phyloP scores from a whole-genome alignment of 2,329 filamentous ascomycete genomes.

The Scytalidium sp. region DNA sequence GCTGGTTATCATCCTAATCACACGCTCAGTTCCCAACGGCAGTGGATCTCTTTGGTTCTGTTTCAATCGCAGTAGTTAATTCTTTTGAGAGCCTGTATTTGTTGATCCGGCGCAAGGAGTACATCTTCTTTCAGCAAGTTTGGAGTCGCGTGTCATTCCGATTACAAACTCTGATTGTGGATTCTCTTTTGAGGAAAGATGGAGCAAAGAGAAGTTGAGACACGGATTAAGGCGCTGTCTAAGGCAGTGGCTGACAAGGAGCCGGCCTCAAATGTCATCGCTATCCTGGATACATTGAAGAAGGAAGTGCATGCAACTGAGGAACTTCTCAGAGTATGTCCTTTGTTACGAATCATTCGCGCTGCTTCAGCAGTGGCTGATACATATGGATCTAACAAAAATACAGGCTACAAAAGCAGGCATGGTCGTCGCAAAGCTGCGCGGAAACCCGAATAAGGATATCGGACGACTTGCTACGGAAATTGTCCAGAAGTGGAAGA shows the following conservation, averaged over 20 bases:
- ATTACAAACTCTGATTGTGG: not conserved
- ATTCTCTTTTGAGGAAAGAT: not conserved
- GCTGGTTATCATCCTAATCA: not conserved
- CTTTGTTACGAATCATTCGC: slow-evolving; percentile 1
- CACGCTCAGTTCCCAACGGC: not conserved
- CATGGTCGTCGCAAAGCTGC: slow-evolving; percentile 79
- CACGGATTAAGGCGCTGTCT: slow-evolving; percentile 55
- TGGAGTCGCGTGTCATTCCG: not conserved
- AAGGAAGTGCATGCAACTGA: slow-evolving; percentile 81
- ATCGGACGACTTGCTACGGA: slow-evolving; percentile 75
- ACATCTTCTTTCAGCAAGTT: not conserved
- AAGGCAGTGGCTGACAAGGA: slow-evolving; percentile 78
- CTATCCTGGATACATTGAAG: slow-evolving; percentile 75
- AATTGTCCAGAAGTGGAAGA: slow-evolving; percentile 86
- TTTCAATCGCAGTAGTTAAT: not conserved
- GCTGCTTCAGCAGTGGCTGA: not conserved
- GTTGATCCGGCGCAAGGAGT: not conserved
- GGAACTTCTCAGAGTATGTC: slow-evolving; percentile 75
- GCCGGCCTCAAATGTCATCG: slow-evolving; percentile 66
- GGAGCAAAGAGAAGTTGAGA: slow-evolving; percentile 19
- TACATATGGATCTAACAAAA: not conserved
- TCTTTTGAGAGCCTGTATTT: not conserved
- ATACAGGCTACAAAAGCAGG: slow-evolving; percentile 79
- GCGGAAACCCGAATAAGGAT: slow-evolving; percentile 75
- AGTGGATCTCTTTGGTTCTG: not conserved